A percentile compares a stretch with the other conserved stretches of the same genome.
phyloP scores from a whole-genome alignment of 345 rosid genomes.

The Bruguiera sexangula region DNA sequence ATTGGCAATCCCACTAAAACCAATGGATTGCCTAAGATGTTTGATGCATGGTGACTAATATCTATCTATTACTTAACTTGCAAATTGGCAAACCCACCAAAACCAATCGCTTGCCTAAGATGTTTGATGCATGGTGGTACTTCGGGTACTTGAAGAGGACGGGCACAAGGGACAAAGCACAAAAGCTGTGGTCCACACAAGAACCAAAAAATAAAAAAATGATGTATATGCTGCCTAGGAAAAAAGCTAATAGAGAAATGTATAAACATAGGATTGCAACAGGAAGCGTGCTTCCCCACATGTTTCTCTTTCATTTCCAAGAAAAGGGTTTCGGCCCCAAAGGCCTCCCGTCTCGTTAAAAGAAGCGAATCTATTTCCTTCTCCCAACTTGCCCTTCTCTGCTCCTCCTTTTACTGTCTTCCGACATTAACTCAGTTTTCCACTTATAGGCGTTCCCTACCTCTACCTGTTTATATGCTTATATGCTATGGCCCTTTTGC shows the following conservation, averaged over 20 bases:
- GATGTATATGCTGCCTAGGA: neutral
- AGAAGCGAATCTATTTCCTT: conserved; percentile 51
- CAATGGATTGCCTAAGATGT: neutral
- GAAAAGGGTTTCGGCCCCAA: conserved; percentile 44
- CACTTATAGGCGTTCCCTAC: neutral
- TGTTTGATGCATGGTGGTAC: neutral
- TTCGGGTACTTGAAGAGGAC: neutral
- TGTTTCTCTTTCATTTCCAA: conserved; percentile 75
- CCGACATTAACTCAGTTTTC: neutral
- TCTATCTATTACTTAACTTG: too few relatives aligned
- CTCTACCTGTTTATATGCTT: neutral
- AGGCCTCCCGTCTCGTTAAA: conserved; percentile 45
- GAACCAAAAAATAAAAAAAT: neutral
- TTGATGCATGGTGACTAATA: neutral
- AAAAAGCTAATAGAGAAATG: conserved; percentile 1
- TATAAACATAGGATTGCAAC: conserved; percentile 32
- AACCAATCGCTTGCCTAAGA: neutral
- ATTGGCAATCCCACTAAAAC: neutral
- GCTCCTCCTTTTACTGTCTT: conserved; percentile 19
- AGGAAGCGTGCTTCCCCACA: conserved; percentile 39
- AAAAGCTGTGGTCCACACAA: conserved; percentile 8
- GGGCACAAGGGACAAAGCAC: neutral
- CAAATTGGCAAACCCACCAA: too few relatives aligned
- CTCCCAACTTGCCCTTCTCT: conserved; percentile 12
- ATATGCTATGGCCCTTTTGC: too few relatives aligned